Conservation (phyloP, 176 grass and related monocot species). For the Zizania latifolia region DNA sequence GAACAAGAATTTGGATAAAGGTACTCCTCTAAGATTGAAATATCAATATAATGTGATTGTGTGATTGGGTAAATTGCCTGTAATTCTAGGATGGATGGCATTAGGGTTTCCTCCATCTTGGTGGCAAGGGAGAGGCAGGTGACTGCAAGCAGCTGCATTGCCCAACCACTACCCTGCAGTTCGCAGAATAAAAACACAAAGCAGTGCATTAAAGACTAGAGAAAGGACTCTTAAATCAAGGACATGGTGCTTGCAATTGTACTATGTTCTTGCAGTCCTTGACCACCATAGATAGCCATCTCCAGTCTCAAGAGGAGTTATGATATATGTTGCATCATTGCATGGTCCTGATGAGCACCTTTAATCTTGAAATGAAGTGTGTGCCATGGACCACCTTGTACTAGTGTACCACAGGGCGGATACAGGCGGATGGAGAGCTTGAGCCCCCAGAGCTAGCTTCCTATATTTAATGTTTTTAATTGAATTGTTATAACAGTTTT, state of each 20-base stretch:
- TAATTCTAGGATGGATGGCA: slow-evolving; percentile 32
- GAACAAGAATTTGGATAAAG: background rate
- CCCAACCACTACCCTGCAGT: slow-evolving; percentile 39
- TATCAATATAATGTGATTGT: background rate
- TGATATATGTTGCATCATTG: background rate
- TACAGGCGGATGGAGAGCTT: too few species aligned
- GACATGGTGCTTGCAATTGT: background rate
- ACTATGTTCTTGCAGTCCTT: background rate
- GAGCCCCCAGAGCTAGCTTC: too few species aligned
- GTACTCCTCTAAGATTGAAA: background rate
- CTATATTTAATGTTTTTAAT: too few species aligned
- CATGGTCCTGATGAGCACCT: background rate
- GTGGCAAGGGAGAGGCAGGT: slow-evolving; percentile 43
- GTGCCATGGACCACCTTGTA: slow-evolving; percentile 13
- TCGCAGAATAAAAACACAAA: slow-evolving; percentile 1
- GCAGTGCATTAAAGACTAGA: background rate
- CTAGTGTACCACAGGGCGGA: too few species aligned
- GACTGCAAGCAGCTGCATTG: slow-evolving; percentile 36
- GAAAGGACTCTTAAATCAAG: background rate
- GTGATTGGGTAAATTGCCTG: slow-evolving; percentile 20
- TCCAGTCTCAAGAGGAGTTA: background rate
- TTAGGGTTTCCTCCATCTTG: slow-evolving; percentile 37
- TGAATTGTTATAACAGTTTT: too few species aligned
- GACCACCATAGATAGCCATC: background rate
- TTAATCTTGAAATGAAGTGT: background rate